Evolutionary conservation across 345 rosid species (phyloP).

Genomic region (Brassica napus): DNA sequence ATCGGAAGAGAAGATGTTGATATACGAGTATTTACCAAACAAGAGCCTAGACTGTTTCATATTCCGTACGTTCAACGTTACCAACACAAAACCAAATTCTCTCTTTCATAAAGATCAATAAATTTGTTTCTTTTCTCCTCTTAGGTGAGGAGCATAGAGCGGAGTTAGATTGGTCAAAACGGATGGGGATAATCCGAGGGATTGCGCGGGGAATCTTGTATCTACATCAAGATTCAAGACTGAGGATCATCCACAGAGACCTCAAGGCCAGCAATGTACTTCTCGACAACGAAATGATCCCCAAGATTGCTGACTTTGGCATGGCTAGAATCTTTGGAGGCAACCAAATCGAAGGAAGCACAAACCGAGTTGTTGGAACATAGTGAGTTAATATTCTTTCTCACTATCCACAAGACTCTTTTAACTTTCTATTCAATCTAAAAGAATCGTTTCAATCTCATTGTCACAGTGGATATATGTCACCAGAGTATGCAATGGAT

Average conservation of each 20-base stretch:
- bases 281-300: constrained; percentile 52
- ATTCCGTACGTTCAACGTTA: constrained; percentile 40
- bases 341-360: constrained; percentile 53
- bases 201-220: constrained; percentile 73
- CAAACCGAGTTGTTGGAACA: constrained; percentile 67
- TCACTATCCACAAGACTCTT: not conserved
- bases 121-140: not conserved
- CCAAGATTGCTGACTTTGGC: constrained; percentile 71
- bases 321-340: constrained; percentile 61
- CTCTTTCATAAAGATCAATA: not conserved
- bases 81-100: not conserved
- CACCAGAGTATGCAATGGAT: constrained; percentile 77
- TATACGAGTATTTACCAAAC: constrained; percentile 68
- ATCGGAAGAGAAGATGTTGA: constrained; percentile 54
- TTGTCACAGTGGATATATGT: constrained; percentile 64
- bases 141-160: constrained; percentile 45
- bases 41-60: constrained; percentile 58
- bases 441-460: not conserved
- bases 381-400: constrained; percentile 43
- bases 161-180: constrained; percentile 52
- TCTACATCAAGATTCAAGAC: constrained; percentile 72
- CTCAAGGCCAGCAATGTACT: constrained; percentile 65
- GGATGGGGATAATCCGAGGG: constrained; percentile 55
- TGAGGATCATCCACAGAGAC: constrained; percentile 75
- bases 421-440: not conserved